A percentile compares a stretch with the other conserved stretches of the same genome.
phyloP scores from a whole-genome alignment of 495 filamentous ascomycete species.

The Neurospora sublineolata region DNA sequence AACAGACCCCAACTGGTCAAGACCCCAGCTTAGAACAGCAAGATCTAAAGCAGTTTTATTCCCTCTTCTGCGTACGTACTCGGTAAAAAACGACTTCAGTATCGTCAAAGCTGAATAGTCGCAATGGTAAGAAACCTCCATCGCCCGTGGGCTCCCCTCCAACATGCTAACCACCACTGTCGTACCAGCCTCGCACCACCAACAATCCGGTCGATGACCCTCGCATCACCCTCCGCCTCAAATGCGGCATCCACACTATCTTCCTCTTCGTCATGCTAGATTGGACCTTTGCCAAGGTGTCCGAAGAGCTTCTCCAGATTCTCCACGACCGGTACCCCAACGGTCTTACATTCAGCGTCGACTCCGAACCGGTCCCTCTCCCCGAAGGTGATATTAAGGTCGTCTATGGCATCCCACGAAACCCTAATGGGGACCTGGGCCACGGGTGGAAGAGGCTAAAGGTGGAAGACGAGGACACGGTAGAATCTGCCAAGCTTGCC shows the following conservation, averaged over 20 bases:
- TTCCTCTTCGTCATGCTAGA: slow-evolving; percentile 56
- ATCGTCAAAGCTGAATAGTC: background rate
- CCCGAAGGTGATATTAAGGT: slow-evolving; percentile 28
- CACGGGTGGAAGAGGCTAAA: slow-evolving; percentile 32
- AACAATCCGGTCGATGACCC: slow-evolving; percentile 17
- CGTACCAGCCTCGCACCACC: slow-evolving; percentile 2
- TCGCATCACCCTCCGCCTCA: slow-evolving; percentile 62
- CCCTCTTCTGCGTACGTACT: background rate
- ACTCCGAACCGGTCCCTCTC: slow-evolving; percentile 18
- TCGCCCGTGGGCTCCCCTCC: background rate
- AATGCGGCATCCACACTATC: slow-evolving; percentile 66
- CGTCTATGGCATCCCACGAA: slow-evolving; percentile 27
- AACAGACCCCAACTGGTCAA: background rate
- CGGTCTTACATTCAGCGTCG: slow-evolving; percentile 24
- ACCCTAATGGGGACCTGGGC: slow-evolving; percentile 16
- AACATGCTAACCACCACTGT: background rate
- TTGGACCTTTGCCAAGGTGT: slow-evolving; percentile 48
- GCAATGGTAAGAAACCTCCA: background rate
- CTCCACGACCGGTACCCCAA: slow-evolving; percentile 36
- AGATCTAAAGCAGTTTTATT: background rate
- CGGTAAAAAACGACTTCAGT: background rate
- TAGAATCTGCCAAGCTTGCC: slow-evolving; percentile 27
- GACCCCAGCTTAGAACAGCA: background rate
- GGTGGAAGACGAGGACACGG: slow-evolving; percentile 23
- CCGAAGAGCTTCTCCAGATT: slow-evolving; percentile 50